Base-by-base conservation (phyloP, 164 flowering plant genomes). In the Kalanchoe fedtschenkoi region DNA sequence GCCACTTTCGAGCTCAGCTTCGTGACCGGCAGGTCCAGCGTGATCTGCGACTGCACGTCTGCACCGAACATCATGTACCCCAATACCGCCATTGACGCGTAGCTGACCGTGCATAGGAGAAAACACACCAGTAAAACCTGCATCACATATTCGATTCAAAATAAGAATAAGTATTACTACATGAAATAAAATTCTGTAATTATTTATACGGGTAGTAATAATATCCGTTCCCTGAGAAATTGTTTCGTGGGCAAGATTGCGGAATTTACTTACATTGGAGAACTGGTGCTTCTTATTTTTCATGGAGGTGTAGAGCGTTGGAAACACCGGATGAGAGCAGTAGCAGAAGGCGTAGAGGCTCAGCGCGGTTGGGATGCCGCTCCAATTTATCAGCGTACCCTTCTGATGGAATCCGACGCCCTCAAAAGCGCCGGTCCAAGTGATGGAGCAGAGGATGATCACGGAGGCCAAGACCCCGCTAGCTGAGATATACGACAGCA, bases 381-480 rank as follows among this genome's bases (percentile, higher is more conserved):
- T 56, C 76, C 64, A 76, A 60, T 71, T 71, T 22, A 76, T 7
- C 21, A 69, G 61, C 0, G 38, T 61, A 57, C 83, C 87, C 60
- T 65, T 78, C 60, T 61, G 47, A 58, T 79, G 72, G 62, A 81
- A 85, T 19, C 85, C 82, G 34, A 81, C 65, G 16, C 80, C 83
- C 63, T 79, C 87, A 35, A 71, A 43, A 24, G 75, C 62, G 0
- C 79, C 85, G 15, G 61, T 62, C 75, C 78, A 80, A 1, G 76
- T 30, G 37, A 82, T 68, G 0, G 80, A 70, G 17, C 58, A 70
- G 13, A 81, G 30, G 17, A 82, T 37, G 39, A 79, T 28, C 14
- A 74, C 1, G 41, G 79, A 72, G 42, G 85, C 80, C 53, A 84
- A 16, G 9, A 81, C 82, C 58, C 87, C 90, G 51, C 63, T 62